phyloP scores from a whole-genome alignment of 2,329 filamentous ascomycete species.

The Cyanodermella asteris region DNA sequence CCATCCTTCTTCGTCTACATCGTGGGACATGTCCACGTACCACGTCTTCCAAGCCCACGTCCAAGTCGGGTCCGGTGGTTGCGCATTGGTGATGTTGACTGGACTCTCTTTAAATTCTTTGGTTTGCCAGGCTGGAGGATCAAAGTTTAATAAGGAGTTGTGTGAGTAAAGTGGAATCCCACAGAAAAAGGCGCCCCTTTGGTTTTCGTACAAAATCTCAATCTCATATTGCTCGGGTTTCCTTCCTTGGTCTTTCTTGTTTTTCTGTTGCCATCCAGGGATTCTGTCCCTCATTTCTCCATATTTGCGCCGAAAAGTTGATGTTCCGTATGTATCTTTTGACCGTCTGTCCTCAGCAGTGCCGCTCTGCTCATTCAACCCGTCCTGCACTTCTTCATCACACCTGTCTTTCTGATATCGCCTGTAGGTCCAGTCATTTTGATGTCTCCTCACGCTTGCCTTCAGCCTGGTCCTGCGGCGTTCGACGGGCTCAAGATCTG shows the following conservation, averaged over 20 bases:
- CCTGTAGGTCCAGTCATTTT: too few relatives aligned
- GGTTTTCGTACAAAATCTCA: conserved; percentile 88
- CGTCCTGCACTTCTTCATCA: too few relatives aligned
- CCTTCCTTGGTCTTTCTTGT: conserved; percentile 9
- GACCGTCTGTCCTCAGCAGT: too few relatives aligned
- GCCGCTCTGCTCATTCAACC: too few relatives aligned
- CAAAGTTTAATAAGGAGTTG: conserved; percentile 63
- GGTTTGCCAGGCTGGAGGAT: conserved; percentile 76
- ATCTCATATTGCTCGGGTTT: conserved; percentile 29
- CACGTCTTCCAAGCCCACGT: conserved; percentile 60
- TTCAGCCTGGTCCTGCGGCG: too few relatives aligned
- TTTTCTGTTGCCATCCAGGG: conserved; percentile 4
- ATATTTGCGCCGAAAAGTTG: conserved; percentile 21
- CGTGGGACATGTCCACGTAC: conserved; percentile 59
- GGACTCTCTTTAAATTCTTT: conserved; percentile 31
- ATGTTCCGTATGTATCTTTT: conserved; percentile 13
- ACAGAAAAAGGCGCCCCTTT: conserved; percentile 75
- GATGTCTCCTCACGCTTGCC: too few relatives aligned
- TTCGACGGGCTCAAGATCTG: too few relatives aligned
- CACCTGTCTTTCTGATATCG: too few relatives aligned
- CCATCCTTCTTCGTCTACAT: conserved; percentile 81
- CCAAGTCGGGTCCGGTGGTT: conserved; percentile 88
- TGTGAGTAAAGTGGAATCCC: conserved; percentile 77
- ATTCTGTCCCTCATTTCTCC: conserved; percentile 14
- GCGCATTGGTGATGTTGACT: conserved; percentile 61